Evolutionary conservation across 768 basidiomycete genomes (phyloP), one percentile per base, ranked within the genome.

Genomic region (Russula earlei): DNA sequence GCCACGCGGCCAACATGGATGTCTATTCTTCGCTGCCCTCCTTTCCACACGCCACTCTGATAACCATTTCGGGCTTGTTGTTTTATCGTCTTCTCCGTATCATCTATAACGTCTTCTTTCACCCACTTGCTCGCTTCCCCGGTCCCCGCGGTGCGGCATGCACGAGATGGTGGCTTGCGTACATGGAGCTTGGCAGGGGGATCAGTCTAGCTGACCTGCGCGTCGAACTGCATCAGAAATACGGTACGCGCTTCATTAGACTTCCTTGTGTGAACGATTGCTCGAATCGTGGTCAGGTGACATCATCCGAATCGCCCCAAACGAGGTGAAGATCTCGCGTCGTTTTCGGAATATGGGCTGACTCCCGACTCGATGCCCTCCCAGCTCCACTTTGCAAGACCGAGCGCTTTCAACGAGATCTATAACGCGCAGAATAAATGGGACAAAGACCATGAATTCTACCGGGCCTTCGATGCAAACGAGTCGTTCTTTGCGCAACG

Each of bases 371-470:
- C 5, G 29, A 19, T 3, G 12, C 33, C 20, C 29, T 11, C 24
- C 12, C 20, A 58, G 56, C 52, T 58, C 9, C 56, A 58, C 33
- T 58, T 58, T 29, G 3, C 56, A 9, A 33, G 34, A 29, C 56
- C 52, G 9, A 29, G 24, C 5, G 56, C 9, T 6, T 58, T 54
- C 40, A 48, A 58, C 19, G 56, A 58, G 25, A 58, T 58, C 9
- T 58, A 58, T 33, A 54, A 43, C 27, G 19, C n/a, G 1, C 56
- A 54, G 29, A 58, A 58, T 43, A 67, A 64, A 36, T 69, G 75
- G 55, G 66, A 67, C 25, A 77, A 77, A 55, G 75, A 76, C n/a
- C 60, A 68, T 19, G 33, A 44, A 5, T 70, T 72, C 45, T 76
- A 76, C 50, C 52, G 54, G n/a, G 68, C 66, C 49, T 76, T 76